Evolutionary conservation across 495 filamentous ascomycete genomes (phyloP).

Genomic region (Monascus purpureus): DNA sequence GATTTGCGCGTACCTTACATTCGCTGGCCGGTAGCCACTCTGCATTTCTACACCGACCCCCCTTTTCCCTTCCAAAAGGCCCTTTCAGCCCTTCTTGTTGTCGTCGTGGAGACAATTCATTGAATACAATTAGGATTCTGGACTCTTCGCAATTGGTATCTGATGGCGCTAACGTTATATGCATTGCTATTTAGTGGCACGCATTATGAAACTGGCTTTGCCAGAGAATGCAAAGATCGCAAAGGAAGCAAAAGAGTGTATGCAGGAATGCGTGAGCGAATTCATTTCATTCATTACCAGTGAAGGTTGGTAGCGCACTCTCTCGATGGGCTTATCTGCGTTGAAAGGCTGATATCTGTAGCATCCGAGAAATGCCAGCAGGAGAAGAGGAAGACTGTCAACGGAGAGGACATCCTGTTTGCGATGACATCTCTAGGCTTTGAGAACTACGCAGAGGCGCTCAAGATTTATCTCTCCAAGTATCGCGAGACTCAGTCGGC

Average conservation of each 20-base stretch:
- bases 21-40: constrained; percentile 30
- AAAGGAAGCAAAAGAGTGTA: constrained; percentile 98
- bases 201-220: constrained; percentile 95
- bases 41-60: constrained; percentile 20
- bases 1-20: constrained; percentile 45
- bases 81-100: no score
- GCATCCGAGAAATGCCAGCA: constrained; percentile 99
- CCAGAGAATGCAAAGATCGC: constrained; percentile 99
- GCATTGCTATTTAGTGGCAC: constrained; percentile 51
- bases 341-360: no score
- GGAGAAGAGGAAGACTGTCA: constrained; percentile 97
- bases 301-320: constrained; percentile 51
- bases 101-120: no score
- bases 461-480: constrained; percentile 95
- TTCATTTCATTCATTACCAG: constrained; percentile 99
- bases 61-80: constrained; percentile 10
- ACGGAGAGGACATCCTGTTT: constrained; percentile 95
- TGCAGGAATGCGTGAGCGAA: constrained; percentile 99
- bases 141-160: no score
- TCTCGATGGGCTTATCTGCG: no score
- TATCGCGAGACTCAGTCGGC: constrained; percentile 87
- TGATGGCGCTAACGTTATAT: constrained; percentile 4
- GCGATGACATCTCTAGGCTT: constrained; percentile 98
- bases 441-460: constrained; percentile 94
- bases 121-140: no score